A percentile compares a stretch with the other conserved stretches of the same genome.
Conservation (phyloP, 352 stramenopile genomes). For the Globisporangium cederbergense region DNA sequence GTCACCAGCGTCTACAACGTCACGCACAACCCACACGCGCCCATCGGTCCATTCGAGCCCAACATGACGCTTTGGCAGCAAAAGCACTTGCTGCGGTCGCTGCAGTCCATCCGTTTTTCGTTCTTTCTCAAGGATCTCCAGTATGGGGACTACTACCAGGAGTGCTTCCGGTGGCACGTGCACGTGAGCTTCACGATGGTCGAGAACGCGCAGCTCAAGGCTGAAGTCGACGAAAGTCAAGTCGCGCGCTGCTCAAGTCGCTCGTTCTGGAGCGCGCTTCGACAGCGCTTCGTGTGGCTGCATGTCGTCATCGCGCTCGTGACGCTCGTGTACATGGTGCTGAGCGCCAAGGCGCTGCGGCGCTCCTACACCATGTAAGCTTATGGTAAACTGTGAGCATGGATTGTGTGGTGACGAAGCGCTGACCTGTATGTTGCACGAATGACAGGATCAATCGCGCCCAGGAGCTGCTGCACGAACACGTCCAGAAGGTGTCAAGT, state of each 20-base stretch:
- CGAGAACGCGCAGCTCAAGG: conserved; percentile 44
- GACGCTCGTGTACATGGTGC: conserved; percentile 50
- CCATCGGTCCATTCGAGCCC: conserved; percentile 62
- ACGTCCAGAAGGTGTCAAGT: background rate
- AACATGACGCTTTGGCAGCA: conserved; percentile 30
- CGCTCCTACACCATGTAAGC: conserved; percentile 53
- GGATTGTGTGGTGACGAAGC: background rate
- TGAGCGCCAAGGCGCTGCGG: conserved; percentile 52
- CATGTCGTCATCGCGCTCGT: conserved; percentile 54
- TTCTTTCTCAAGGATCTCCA: conserved; percentile 69
- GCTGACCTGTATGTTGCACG: background rate
- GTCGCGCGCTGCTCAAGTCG: conserved; percentile 44
- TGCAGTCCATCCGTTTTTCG: conserved; percentile 39
- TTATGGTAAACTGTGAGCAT: background rate
- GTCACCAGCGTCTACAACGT: conserved; percentile 47
- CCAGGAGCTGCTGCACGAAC: conserved; percentile 16
- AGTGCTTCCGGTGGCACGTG: conserved; percentile 84
- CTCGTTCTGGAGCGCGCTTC: conserved; percentile 53
- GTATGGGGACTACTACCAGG: conserved; percentile 71
- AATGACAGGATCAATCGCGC: conserved; percentile 14
- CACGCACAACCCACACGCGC: conserved; percentile 17
- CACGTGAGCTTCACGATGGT: conserved; percentile 48
- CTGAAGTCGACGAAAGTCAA: conserved; percentile 56
- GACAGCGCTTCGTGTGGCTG: conserved; percentile 72
- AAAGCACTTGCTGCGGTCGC: conserved; percentile 47